A percentile compares a stretch with the other conserved stretches of the same genome.
phyloP scores from a whole-genome alignment of 2,329 filamentous ascomycete species.

The Metarhizium humberi region DNA sequence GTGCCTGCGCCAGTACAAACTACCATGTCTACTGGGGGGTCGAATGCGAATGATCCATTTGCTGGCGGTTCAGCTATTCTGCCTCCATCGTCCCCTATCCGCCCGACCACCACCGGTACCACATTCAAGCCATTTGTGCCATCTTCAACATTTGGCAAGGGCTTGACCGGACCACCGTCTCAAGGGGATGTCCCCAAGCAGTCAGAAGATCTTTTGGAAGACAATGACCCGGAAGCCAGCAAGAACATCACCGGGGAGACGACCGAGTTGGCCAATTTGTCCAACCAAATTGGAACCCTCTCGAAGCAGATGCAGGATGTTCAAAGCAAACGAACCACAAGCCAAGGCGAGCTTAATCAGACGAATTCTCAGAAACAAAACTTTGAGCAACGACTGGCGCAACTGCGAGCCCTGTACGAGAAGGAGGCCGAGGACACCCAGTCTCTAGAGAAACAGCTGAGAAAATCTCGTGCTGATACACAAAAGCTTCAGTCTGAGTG shows the following conservation, averaged over 20 bases:
- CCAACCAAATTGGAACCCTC: constrained; percentile 85
- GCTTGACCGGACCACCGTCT: constrained; percentile 62
- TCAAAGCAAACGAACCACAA: constrained; percentile 67
- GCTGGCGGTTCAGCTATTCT: constrained; percentile 36
- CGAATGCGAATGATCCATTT: constrained; percentile 56
- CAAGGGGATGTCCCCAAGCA: constrained; percentile 45
- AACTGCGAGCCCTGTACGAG: constrained; percentile 82
- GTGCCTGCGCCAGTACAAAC: constrained; percentile 49
- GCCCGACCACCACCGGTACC: constrained; percentile 34
- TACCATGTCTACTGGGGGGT: constrained; percentile 65
- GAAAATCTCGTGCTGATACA: constrained; percentile 66
- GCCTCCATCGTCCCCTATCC: constrained; percentile 44
- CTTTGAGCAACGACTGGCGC: constrained; percentile 79
- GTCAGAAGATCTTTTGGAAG: constrained; percentile 81
- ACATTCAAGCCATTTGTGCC: constrained; percentile 88
- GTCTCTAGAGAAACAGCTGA: constrained; percentile 74
- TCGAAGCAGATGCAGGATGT: constrained; percentile 93
- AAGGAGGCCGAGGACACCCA: constrained; percentile 85
- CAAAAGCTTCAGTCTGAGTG: constrained; percentile 78
- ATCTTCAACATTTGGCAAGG: constrained; percentile 84
- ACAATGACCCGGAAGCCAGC: constrained; percentile 79
- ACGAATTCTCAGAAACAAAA: constrained; percentile 82
- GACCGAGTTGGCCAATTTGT: constrained; percentile 87
- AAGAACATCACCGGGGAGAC: constrained; percentile 85
- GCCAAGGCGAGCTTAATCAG: constrained; percentile 75